Conservation (phyloP, 2,329 filamentous ascomycete genomes). For the Mycosphaerella sp. region DNA sequence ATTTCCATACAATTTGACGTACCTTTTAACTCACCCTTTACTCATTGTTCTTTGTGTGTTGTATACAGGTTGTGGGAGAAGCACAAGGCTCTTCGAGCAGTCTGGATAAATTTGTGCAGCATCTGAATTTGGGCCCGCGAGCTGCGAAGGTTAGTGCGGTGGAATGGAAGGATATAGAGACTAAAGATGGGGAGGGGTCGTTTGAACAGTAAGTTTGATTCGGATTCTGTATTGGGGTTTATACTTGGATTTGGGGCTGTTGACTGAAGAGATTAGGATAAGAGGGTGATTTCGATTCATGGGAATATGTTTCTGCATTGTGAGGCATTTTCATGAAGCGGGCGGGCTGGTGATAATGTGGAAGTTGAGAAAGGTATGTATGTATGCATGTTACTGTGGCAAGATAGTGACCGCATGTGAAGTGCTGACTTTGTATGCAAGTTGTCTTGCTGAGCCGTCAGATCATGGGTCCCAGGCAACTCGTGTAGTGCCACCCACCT, state of each 20-base stretch:
- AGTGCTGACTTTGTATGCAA: too few relatives aligned
- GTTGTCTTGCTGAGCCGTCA: too few relatives aligned
- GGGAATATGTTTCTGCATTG: not conserved
- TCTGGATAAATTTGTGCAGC: conserved; percentile 64
- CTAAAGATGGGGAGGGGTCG: conserved; percentile 59
- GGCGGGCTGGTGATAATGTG: not conserved
- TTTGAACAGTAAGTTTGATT: conserved; percentile 45
- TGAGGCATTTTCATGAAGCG: not conserved
- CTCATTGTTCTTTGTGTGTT: not conserved
- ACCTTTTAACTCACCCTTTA: not conserved
- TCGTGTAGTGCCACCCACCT: too few relatives aligned
- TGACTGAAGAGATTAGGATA: not conserved
- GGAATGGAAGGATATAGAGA: conserved; percentile 60
- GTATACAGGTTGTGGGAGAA: conserved; percentile 92
- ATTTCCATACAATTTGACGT: too few relatives aligned
- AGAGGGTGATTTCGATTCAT: not conserved
- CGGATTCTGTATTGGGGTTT: not conserved
- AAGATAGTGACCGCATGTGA: too few relatives aligned
- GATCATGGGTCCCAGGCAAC: too few relatives aligned
- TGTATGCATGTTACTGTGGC: too few relatives aligned
- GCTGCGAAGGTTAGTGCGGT: conserved; percentile 68
- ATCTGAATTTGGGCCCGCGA: conserved; percentile 67
- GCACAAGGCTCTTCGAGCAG: conserved; percentile 66
- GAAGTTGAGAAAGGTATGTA: too few relatives aligned
- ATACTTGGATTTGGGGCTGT: not conserved